These are phyloP conservation scores for Saccharomycopsis sp. DNA, from an alignment of 805 yeast species.

Conservation along the genomic window DNA sequence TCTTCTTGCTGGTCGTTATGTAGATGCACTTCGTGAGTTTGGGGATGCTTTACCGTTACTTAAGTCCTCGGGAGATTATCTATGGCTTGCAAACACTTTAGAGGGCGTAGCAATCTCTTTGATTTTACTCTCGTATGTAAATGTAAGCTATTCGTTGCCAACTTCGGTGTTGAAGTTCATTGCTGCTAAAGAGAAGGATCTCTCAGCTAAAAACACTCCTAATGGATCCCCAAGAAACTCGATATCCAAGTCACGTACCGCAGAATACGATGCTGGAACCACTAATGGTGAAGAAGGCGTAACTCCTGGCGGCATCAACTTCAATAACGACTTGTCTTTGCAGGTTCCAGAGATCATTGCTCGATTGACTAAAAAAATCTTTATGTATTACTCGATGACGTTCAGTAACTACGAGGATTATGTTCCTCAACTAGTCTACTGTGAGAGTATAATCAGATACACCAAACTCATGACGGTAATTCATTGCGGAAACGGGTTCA, in stretches of 20 bases:
- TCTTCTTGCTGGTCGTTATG: constrained; percentile 71
- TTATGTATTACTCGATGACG: constrained; percentile 45
- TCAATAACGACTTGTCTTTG: constrained; percentile 19
- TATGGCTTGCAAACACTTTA: constrained; percentile 87
- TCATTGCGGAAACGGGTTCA: constrained; percentile 43
- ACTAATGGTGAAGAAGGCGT: constrained; percentile 5
- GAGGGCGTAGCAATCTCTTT: constrained; percentile 72
- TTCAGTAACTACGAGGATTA: constrained; percentile 57
- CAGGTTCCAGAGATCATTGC: constrained; percentile 32
- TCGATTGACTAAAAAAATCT: constrained; percentile 33
- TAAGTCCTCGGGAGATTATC: constrained; percentile 58
- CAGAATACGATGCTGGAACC: background rate
- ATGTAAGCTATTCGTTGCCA: constrained; percentile 44
- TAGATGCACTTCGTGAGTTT: constrained; percentile 64
- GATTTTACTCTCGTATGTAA: constrained; percentile 51
- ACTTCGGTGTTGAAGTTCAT: constrained; percentile 24
- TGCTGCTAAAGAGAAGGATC: constrained; percentile 14
- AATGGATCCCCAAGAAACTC: constrained; percentile 45
- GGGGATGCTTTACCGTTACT: constrained; percentile 63
- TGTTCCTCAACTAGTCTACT: constrained; percentile 75
- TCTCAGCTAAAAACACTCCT: constrained; percentile 26
- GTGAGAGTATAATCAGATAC: constrained; percentile 62
- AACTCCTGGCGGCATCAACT: constrained; percentile 23
- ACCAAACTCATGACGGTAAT: constrained; percentile 52
- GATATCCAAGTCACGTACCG: constrained; percentile 21